A percentile compares a stretch with the other conserved stretches of the same genome.
These are phyloP conservation scores for Exserohilum turcica DNA, from an alignment of 2,329 filamentous ascomycete genomes.

Conservation along the genomic window DNA sequence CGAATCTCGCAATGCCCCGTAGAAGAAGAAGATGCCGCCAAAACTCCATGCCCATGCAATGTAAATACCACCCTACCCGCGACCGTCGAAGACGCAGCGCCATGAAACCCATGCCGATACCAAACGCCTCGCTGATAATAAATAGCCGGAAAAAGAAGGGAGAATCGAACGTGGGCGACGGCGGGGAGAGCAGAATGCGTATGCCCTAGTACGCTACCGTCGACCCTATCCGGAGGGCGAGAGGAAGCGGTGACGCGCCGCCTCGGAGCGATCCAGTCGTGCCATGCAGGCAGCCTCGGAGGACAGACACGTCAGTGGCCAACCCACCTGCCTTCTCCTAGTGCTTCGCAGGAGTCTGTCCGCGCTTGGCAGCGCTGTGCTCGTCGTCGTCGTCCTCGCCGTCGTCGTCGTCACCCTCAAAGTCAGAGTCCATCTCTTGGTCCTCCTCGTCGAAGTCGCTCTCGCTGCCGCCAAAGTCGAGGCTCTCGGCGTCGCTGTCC, in stretches of 20 bases:
- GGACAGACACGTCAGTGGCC: neutral
- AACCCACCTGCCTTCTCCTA: neutral
- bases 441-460: constrained; percentile 59
- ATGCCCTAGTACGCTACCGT: constrained; percentile 5
- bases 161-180: constrained; percentile 1
- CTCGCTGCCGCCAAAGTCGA: constrained; percentile 70
- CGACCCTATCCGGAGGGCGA: neutral
- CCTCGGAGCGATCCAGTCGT: neutral
- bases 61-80: constrained; percentile 15
- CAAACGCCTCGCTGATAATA: constrained; percentile 34
- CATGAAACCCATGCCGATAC: constrained; percentile 15
- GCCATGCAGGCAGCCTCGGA: neutral
- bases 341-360: constrained; percentile 19
- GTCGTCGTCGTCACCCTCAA: constrained; percentile 57
- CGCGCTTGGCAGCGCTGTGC: constrained; percentile 18
- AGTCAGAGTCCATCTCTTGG: constrained; percentile 63
- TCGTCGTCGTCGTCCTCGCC: constrained; percentile 40
- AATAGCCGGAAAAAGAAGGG: constrained; percentile 7
- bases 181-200: constrained; percentile 6
- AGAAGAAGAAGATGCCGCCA: constrained; percentile 2
- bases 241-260: neutral
- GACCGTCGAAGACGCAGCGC: constrained; percentile 4
- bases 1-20: neutral
- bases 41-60: constrained; percentile 21
- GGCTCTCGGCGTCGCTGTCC: constrained; percentile 61